Percentiles rank a stretch among this genome's conserved stretches.
Evolutionary conservation across 768 basidiomycete species (phyloP).

Genomic region (Sporobolomyces roseus): DNA sequence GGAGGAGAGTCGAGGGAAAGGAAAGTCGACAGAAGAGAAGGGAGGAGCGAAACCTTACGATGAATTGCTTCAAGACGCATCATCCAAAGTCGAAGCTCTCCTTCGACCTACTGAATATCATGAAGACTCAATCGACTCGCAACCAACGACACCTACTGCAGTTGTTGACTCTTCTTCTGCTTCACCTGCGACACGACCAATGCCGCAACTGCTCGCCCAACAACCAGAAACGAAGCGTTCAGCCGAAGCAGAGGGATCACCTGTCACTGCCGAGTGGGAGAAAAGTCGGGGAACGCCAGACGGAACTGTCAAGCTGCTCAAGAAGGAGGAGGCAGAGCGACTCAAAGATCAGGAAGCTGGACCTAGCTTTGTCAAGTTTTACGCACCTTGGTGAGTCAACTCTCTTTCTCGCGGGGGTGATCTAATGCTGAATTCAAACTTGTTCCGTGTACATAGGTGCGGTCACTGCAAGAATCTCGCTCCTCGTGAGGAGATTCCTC

Average conservation of each 20-base stretch:
- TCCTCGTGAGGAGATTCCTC: constrained; percentile 54
- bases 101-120: not conserved
- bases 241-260: not conserved
- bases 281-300: not conserved
- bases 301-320: constrained; percentile 17
- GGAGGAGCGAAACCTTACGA: constrained; percentile 1
- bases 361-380: constrained; percentile 71
- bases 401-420: not conserved
- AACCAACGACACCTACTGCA: too few species aligned
- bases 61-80: constrained; percentile 3
- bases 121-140: not conserved
- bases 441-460: constrained; percentile 55
- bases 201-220: constrained; percentile 22
- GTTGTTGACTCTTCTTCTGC: not conserved
- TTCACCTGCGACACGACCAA: not conserved
- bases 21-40: not conserved
- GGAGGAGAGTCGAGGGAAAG: not conserved
- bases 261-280: not conserved
- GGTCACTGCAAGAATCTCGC: constrained; percentile 95
- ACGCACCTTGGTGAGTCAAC: constrained; percentile 76
- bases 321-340: not conserved
- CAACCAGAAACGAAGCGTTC: constrained; percentile 20
- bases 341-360: constrained; percentile 49
- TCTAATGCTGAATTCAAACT: not conserved
- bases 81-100: constrained; percentile 2